phyloP scores from a whole-genome alignment of 169 alveolate genomes.

The Eimeria acervulina region DNA sequence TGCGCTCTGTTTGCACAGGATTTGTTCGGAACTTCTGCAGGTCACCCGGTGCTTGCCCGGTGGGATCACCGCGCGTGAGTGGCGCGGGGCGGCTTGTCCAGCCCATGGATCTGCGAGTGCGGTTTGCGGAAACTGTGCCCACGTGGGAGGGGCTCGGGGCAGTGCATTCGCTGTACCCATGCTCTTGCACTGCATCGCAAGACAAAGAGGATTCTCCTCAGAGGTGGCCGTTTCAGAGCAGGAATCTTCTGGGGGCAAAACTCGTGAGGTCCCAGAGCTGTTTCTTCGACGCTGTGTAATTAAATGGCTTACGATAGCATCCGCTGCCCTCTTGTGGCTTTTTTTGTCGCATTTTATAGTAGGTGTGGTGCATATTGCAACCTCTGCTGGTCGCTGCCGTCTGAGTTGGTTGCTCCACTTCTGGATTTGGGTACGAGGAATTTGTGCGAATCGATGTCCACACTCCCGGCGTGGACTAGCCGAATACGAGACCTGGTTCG shows the following conservation, averaged over 20 bases:
- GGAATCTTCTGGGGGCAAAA: background rate
- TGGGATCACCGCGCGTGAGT: background rate
- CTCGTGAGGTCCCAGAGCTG: background rate
- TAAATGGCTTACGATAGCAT: background rate
- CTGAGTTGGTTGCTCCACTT: background rate
- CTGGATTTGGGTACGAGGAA: background rate
- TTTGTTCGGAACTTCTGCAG: background rate
- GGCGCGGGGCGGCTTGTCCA: background rate
- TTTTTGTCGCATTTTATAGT: background rate
- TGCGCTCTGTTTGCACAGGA: background rate
- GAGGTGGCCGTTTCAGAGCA: background rate
- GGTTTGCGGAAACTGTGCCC: background rate
- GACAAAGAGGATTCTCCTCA: background rate
- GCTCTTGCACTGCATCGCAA: background rate
- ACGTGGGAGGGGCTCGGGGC: background rate
- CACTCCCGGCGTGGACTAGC: background rate
- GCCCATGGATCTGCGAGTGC: background rate
- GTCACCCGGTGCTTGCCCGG: background rate
- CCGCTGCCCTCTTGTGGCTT: background rate
- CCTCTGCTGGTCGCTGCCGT: background rate
- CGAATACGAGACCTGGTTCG: background rate
- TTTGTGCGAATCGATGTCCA: background rate
- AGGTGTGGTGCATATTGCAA: background rate
- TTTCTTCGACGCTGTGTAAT: too few relatives aligned
- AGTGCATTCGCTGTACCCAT: background rate